Percentiles rank a stretch among this genome's conserved stretches.
These are phyloP conservation scores for Marchantia polymorpha DNA, from an alignment of 225 moss, liverwort and hornwort species.

Conservation along the genomic window DNA sequence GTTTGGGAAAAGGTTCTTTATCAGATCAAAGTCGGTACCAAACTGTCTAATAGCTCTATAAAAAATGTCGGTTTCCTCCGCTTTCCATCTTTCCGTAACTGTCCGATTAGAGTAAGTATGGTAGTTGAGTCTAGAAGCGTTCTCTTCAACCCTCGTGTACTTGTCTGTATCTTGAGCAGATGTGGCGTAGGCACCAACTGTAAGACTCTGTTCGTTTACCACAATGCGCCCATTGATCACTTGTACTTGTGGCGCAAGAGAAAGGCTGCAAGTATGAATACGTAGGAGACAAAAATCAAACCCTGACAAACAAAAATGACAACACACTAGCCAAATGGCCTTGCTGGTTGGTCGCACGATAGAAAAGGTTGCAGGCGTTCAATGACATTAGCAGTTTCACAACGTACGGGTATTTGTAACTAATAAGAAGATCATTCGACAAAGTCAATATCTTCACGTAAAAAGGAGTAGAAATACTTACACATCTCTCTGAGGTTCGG, in stretches of 20 bases:
- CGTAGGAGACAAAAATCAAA: background rate
- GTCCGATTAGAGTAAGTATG: constrained; percentile 69
- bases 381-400: too few relatives aligned
- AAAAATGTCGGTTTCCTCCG: constrained; percentile 82
- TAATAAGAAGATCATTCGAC: background rate
- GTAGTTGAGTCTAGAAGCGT: constrained; percentile 80
- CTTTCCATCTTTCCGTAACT: constrained; percentile 75
- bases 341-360: background rate
- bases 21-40: constrained; percentile 96
- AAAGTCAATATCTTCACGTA: background rate
- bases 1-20: constrained; percentile 86
- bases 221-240: constrained; percentile 80
- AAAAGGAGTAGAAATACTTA: constrained; percentile 17
- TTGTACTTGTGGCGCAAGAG: constrained; percentile 77
- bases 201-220: constrained; percentile 74
- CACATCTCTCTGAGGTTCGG: constrained; percentile 34
- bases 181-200: constrained; percentile 76
- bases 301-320: background rate
- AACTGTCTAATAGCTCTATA: constrained; percentile 89
- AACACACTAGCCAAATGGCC: too few relatives aligned
- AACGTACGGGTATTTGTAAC: too few relatives aligned
- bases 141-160: constrained; percentile 89
- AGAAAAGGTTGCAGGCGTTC: background rate
- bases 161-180: constrained; percentile 59
- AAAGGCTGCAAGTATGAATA: constrained; percentile 22